Evolutionary conservation across 306 rosid species (phyloP).

Genomic region (Cucurbita pepo): DNA sequence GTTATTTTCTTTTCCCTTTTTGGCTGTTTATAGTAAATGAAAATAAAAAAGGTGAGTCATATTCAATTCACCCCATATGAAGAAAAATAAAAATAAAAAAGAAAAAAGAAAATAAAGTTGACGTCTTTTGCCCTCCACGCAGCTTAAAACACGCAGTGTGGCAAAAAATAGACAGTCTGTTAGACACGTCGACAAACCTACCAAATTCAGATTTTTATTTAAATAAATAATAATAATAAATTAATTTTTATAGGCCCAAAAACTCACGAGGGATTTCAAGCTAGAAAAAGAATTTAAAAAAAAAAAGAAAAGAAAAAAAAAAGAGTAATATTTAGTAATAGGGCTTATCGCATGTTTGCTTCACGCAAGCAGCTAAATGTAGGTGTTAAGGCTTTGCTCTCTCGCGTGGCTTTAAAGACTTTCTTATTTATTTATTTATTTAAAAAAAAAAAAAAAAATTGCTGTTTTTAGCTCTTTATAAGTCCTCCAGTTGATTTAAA

Average conservation of each 20-base stretch:
- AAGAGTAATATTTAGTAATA: constrained; percentile 5
- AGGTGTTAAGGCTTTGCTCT: constrained; percentile 52
- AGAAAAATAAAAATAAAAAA: constrained; percentile 11
- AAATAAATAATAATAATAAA: background rate
- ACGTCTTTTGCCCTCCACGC: constrained; percentile 98
- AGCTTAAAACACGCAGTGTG: constrained; percentile 71
- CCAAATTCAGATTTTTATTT: constrained; percentile 2
- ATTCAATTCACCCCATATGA: constrained; percentile 28
- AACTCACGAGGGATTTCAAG: constrained; percentile 18
- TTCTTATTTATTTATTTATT: background rate
- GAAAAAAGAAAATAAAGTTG: constrained; percentile 21
- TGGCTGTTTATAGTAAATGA: background rate
- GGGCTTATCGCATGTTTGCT: constrained; percentile 80
- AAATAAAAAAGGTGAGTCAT: constrained; percentile 21
- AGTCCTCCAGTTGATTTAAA: background rate
- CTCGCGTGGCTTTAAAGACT: constrained; percentile 93
- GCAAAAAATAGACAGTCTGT: constrained; percentile 32
- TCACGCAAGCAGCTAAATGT: constrained; percentile 87
- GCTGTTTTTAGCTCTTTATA: constrained; percentile 5
- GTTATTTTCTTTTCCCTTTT: background rate
- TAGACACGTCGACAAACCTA: constrained; percentile 38
- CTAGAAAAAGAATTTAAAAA: background rate
- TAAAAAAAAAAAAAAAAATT: background rate
- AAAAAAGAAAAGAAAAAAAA: background rate
- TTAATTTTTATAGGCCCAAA: background rate